These are phyloP conservation scores for Exutisphaerella laricina DNA, from an alignment of 2,329 filamentous ascomycete genomes.

Conservation along the genomic window DNA sequence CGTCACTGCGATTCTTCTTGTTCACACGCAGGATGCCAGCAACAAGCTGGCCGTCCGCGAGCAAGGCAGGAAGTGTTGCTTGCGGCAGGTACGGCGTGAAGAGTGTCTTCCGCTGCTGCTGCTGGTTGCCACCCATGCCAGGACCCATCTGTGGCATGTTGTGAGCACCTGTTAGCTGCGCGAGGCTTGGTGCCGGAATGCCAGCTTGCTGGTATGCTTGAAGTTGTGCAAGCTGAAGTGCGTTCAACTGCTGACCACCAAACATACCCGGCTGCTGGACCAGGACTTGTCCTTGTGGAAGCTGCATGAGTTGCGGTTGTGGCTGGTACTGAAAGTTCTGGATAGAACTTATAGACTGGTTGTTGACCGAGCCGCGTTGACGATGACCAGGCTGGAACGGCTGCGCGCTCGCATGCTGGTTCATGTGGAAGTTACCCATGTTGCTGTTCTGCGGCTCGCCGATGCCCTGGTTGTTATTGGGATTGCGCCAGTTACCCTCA, in stretches of 20 bases:
- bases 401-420: constrained; percentile 62
- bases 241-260: constrained; percentile 76
- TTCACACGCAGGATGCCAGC: constrained; percentile 96
- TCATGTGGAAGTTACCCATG: constrained; percentile 62
- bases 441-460: constrained; percentile 42
- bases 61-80: constrained; percentile 81
- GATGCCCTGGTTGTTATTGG: constrained; percentile 47
- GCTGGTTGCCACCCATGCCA: constrained; percentile 61
- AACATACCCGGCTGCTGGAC: constrained; percentile 77
- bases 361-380: constrained; percentile 74
- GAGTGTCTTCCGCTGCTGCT: constrained; percentile 94
- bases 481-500: constrained; percentile 95
- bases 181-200: constrained; percentile 49
- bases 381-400: constrained; percentile 92
- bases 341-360: constrained; percentile 71
- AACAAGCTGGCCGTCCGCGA: constrained; percentile 88
- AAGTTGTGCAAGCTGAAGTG: constrained; percentile 80
- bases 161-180: constrained; percentile 42
- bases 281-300: constrained; percentile 75
- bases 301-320: constrained; percentile 81
- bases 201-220: constrained; percentile 88
- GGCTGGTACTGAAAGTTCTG: constrained; percentile 80
- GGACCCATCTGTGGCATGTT: constrained; percentile 32
- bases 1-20: constrained; percentile 99
- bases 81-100: constrained; percentile 98